Evolutionary conservation across 1,139 yeast species (phyloP).

Genomic region (Hyphopichia fennica): DNA sequence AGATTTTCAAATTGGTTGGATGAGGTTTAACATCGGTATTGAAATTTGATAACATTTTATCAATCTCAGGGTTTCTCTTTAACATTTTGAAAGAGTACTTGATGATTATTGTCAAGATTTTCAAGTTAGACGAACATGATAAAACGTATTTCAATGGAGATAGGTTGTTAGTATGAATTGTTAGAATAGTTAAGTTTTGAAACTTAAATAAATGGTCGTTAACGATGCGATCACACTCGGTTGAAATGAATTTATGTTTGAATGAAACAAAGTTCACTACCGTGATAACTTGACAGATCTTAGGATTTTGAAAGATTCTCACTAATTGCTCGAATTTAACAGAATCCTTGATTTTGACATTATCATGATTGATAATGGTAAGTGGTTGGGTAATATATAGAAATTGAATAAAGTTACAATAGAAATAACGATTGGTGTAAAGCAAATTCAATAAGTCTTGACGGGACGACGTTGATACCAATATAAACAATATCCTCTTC

Average conservation of each 20-base stretch:
- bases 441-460: slow-evolving; percentile 3
- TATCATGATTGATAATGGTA: background rate
- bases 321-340: too few species aligned
- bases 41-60: too few species aligned
- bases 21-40: too few species aligned
- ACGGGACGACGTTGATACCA: background rate
- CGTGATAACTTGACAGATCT: too few species aligned
- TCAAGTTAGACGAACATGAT: background rate
- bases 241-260: background rate
- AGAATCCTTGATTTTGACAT: too few species aligned
- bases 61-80: too few species aligned
- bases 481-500: background rate
- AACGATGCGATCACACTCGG: too few species aligned
- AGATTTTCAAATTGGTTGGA: slow-evolving; percentile 3
- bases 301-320: background rate
- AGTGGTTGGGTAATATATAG: slow-evolving; percentile 6
- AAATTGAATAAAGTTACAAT: slow-evolving; percentile 4
- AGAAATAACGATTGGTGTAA: slow-evolving; percentile 7
- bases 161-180: background rate
- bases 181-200: background rate
- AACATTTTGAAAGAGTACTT: too few species aligned
- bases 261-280: too few species aligned
- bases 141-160: background rate
- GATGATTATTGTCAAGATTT: background rate
- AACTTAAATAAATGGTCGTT: background rate